These are phyloP conservation scores for Senna siamea DNA, from an alignment of 306 rosid species.

Conservation along the genomic window DNA sequence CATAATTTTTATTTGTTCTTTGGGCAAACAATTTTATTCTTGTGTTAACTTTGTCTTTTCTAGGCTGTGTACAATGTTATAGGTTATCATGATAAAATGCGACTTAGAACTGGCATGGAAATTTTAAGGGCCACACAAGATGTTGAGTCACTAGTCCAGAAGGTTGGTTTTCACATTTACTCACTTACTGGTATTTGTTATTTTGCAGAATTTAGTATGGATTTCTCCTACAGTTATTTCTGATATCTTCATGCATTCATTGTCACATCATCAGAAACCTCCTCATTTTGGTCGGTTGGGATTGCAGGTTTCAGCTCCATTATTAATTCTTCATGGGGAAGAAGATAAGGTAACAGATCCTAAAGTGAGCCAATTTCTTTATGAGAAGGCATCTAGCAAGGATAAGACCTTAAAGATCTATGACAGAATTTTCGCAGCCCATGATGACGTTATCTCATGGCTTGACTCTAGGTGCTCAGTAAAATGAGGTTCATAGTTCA, in stretches of 20 bases:
- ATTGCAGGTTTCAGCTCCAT: constrained; percentile 74
- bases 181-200: no score
- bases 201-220: not conserved
- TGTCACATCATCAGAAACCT: not conserved
- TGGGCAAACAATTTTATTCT: no score
- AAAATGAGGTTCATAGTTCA: constrained; percentile 12
- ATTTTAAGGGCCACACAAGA: no score
- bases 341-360: constrained; percentile 87
- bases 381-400: constrained; percentile 68
- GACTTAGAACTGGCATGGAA: no score
- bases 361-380: constrained; percentile 73
- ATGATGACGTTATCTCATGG: constrained; percentile 72
- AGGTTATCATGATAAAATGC: no score
- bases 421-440: constrained; percentile 63
- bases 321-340: constrained; percentile 85
- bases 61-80: no score
- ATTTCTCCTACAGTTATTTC: not conserved
- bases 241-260: not conserved
- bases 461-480: constrained; percentile 57
- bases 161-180: no score
- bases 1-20: no score
- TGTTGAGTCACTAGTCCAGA: no score
- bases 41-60: no score
- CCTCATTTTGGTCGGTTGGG: not conserved
- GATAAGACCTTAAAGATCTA: constrained; percentile 81